Evolutionary conservation across 176 grass and related monocot species (phyloP).

Genomic region (Raddia distichophylla): DNA sequence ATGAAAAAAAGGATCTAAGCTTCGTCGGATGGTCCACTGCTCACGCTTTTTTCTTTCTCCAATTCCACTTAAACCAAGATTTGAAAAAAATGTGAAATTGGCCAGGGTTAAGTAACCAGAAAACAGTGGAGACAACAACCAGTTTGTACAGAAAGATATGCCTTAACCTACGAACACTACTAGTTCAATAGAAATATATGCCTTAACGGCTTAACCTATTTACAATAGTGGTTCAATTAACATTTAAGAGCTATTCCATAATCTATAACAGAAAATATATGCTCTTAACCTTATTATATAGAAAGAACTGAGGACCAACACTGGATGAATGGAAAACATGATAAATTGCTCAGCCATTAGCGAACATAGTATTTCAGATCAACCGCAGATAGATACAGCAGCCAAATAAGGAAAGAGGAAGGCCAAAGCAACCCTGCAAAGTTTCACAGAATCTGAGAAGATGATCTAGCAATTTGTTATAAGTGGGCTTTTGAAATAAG

Average conservation of each 20-base stretch:
- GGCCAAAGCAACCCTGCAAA: background rate
- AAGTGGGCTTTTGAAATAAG: background rate
- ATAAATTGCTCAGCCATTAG: background rate
- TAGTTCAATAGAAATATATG: background rate
- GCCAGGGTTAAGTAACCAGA: background rate
- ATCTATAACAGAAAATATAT: background rate
- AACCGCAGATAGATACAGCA: background rate
- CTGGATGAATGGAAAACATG: background rate
- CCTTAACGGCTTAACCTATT: background rate
- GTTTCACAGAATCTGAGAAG: background rate
- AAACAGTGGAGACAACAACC: background rate
- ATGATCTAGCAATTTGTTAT: background rate
- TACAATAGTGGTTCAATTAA: too few relatives aligned
- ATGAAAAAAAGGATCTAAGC: background rate
- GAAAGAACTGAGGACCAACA: background rate
- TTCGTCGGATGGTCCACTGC: background rate
- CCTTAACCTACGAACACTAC: background rate
- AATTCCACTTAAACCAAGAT: background rate
- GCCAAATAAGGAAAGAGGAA: background rate
- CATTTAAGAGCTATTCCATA: background rate
- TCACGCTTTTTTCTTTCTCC: background rate
- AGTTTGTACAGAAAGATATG: background rate
- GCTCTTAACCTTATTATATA: background rate
- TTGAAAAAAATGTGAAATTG: background rate
- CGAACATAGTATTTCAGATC: background rate